phyloP scores from a whole-genome alignment of 257 asterid genomes.

The Lavandula angustifolia region DNA sequence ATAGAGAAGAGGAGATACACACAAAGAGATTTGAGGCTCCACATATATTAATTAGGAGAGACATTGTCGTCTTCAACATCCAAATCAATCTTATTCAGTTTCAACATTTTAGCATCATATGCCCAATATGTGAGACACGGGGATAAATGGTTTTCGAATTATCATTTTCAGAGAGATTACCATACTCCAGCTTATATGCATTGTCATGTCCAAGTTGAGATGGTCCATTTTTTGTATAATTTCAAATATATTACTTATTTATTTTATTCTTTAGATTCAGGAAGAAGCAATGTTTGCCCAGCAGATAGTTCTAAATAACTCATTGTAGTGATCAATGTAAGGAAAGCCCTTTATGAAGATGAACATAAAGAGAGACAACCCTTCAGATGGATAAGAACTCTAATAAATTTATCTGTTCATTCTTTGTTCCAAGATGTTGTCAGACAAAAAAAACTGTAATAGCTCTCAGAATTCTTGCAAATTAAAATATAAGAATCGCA shows the following conservation, averaged over 20 bases:
- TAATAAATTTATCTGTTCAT: too few relatives aligned
- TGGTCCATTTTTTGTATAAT: neutral
- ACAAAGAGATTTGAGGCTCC: conserved; percentile 29
- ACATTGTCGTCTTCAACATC: conserved; percentile 22
- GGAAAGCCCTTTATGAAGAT: neutral
- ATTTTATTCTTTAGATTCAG: neutral
- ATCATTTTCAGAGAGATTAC: neutral
- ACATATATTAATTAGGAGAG: neutral
- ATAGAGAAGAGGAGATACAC: neutral
- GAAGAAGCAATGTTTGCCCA: neutral
- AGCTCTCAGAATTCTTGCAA: too few relatives aligned
- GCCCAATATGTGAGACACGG: conserved; percentile 25
- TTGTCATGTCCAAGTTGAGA: neutral
- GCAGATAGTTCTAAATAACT: neutral
- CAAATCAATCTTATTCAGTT: conserved; percentile 18
- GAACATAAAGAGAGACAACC: neutral
- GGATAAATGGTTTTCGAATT: neutral
- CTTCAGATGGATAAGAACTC: neutral
- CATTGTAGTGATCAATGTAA: too few relatives aligned
- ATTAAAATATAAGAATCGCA: too few relatives aligned
- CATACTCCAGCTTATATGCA: neutral
- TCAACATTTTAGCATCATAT: conserved; percentile 19
- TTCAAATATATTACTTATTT: neutral
- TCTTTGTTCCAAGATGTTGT: neutral
- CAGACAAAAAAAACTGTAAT: too few relatives aligned